Evolutionary conservation across 495 filamentous ascomycete species (phyloP).

Genomic region (Neurospora sublineolata): DNA sequence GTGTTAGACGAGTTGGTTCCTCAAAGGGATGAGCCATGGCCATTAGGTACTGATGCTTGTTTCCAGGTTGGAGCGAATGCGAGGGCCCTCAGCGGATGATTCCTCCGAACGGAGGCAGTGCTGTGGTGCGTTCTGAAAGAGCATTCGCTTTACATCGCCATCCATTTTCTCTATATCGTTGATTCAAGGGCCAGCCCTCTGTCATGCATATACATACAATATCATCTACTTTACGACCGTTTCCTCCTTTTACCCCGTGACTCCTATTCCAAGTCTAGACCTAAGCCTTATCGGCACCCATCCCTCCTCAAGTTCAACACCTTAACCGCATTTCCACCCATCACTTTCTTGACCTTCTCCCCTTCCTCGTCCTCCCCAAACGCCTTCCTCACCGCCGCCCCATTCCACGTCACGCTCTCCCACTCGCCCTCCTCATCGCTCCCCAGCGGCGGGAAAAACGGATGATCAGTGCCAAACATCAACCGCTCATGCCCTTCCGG

Average conservation of each 20-base stretch:
- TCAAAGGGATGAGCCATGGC: not conserved
- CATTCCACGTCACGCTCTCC: constrained; percentile 75
- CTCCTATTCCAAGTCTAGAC: no score
- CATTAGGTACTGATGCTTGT: not conserved
- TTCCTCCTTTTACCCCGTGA: no score
- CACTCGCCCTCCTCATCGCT: constrained; percentile 52
- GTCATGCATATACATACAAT: not conserved
- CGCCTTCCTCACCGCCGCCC: constrained; percentile 51
- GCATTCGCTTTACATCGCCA: not conserved
- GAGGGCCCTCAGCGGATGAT: not conserved
- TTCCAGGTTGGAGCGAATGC: not conserved
- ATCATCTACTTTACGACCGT: not conserved
- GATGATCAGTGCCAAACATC: constrained; percentile 86
- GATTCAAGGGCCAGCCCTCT: not conserved
- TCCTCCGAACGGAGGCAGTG: not conserved
- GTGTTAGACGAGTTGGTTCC: not conserved
- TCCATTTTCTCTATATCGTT: not conserved
- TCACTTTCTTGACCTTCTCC: constrained; percentile 37
- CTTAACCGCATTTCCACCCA: constrained; percentile 61
- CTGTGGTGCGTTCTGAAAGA: not conserved
- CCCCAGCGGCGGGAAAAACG: constrained; percentile 80
- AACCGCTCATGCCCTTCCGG: constrained; percentile 55
- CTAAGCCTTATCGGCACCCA: not conserved
- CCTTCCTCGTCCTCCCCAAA: constrained; percentile 36
- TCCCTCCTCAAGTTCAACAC: constrained; percentile 40